Conservation (phyloP, 2,329 filamentous ascomycete genomes). For the Xylaria sp. region DNA sequence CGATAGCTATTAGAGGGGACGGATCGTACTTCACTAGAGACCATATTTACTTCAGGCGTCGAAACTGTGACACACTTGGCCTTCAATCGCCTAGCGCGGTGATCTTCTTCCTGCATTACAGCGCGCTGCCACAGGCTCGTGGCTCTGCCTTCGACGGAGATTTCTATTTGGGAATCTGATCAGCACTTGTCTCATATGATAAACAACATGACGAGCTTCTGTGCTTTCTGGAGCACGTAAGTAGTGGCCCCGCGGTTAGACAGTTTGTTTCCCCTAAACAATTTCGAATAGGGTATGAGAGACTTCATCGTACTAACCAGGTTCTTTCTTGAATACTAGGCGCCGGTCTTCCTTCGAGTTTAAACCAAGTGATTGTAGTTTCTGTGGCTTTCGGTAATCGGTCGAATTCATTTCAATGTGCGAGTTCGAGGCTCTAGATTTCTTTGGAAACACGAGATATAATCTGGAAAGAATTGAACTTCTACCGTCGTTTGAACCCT, state of each 20-base stretch:
- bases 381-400: slow-evolving; percentile 8
- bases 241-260: not conserved
- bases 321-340: not conserved
- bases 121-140: slow-evolving; percentile 35
- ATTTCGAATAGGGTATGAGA: not conserved
- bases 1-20: not conserved
- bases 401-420: slow-evolving; percentile 3
- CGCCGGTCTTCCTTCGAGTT: not conserved
- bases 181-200: not conserved
- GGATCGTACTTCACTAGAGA: not conserved
- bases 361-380: not conserved
- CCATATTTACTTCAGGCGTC: slow-evolving; percentile 21
- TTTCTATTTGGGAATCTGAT: not conserved
- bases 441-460: slow-evolving; percentile 51
- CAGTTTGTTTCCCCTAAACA: not conserved
- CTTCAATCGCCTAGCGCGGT: slow-evolving; percentile 17
- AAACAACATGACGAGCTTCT: not conserved
- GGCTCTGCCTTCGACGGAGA: slow-evolving; percentile 23
- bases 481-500: slow-evolving; percentile 34
- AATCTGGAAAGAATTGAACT: slow-evolving; percentile 53
- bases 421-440: slow-evolving; percentile 45
- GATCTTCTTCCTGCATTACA: slow-evolving; percentile 31
- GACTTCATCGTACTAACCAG: not conserved
- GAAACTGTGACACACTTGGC: slow-evolving; percentile 21
- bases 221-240: not conserved